Conservation (phyloP, 169 alveolate genomes). For the Neospora caninum region DNA sequence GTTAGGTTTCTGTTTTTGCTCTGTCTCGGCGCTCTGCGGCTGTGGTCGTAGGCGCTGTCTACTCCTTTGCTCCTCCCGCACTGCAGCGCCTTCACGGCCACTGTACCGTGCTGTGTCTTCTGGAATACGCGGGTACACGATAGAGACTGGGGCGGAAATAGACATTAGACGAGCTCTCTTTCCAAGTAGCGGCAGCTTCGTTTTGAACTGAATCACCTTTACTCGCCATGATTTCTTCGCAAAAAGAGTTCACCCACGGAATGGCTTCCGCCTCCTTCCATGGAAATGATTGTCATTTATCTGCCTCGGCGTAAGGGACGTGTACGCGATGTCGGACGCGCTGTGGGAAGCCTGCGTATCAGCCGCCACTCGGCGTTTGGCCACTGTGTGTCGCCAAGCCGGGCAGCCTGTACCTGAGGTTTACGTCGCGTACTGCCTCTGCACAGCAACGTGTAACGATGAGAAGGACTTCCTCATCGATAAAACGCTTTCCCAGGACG, state of each 20-base stretch:
- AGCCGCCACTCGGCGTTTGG: background rate
- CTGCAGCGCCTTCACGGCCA: too few species aligned
- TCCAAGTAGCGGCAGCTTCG: too few species aligned
- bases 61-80: too few species aligned
- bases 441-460: background rate
- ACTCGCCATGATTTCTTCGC: background rate
- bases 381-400: background rate
- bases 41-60: too few species aligned
- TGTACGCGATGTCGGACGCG: background rate
- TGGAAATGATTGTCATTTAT: background rate
- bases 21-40: too few species aligned
- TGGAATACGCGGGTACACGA: too few species aligned
- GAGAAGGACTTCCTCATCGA: background rate
- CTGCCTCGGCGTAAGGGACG: background rate
- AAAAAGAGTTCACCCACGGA: background rate
- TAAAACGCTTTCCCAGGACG: background rate
- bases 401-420: slow-evolving; percentile 23
- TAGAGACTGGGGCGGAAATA: too few species aligned
- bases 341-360: background rate
- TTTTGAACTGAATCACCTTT: too few species aligned
- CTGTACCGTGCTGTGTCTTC: too few species aligned
- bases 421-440: slow-evolving; percentile 17
- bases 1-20: too few species aligned
- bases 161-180: too few species aligned
- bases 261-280: background rate